Conservation (phyloP, 176 grass and related monocot genomes). For the Carex littledalei region DNA sequence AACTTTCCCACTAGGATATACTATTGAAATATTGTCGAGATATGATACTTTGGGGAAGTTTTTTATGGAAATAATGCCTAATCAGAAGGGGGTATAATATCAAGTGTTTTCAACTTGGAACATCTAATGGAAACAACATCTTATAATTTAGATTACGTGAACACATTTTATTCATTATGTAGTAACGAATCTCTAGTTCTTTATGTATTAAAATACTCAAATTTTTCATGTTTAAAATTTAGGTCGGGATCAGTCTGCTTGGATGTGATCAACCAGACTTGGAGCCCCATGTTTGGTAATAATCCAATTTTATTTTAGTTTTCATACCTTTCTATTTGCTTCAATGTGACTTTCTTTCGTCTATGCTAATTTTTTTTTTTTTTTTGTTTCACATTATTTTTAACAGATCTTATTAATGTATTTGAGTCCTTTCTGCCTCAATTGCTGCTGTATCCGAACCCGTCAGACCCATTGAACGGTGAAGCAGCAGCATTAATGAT, state of each 20-base stretch:
- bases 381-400: neutral
- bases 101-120: neutral
- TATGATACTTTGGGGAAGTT: neutral
- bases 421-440: constrained; percentile 96
- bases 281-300: constrained; percentile 99
- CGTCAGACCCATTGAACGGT: constrained; percentile 94
- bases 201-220: neutral
- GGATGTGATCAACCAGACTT: constrained; percentile 99
- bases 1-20: neutral
- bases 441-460: constrained; percentile 86
- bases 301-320: neutral
- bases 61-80: neutral
- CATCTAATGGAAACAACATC: neutral
- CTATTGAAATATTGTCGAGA: neutral
- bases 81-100: neutral
- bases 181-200: neutral
- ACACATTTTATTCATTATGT: neutral
- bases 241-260: constrained; percentile 99
- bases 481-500: constrained; percentile 97
- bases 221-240: constrained; percentile 17
- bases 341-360: neutral
- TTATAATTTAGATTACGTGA: neutral
- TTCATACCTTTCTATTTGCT: neutral
- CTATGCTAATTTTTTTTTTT: neutral
- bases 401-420: constrained; percentile 90